These are phyloP conservation scores for Podaxis sp. DNA, from an alignment of 768 basidiomycete genomes.

Conservation along the genomic window DNA sequence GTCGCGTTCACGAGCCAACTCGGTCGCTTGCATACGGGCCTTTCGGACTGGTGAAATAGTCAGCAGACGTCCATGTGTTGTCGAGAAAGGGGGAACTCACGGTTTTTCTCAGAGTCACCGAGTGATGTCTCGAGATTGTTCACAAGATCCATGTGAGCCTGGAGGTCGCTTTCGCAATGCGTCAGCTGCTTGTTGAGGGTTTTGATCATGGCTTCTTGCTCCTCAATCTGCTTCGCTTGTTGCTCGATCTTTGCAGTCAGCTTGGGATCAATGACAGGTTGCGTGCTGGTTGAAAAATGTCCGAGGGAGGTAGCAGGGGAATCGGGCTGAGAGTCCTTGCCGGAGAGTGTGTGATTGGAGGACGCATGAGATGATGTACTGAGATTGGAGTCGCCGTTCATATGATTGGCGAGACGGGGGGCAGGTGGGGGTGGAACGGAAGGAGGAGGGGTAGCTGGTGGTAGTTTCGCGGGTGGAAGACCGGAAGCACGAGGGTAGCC, in stretches of 20 bases:
- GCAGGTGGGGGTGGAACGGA: conserved; percentile 82
- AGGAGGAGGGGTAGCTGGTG: conserved; percentile 86
- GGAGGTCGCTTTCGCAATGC: conserved; percentile 90
- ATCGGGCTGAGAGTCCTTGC: conserved; percentile 65
- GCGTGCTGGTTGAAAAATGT: conserved; percentile 39
- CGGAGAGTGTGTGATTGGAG: conserved; percentile 33
- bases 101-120: conserved; percentile 89
- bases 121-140: conserved; percentile 79
- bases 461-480: conserved; percentile 69
- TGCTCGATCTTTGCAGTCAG: conserved; percentile 57
- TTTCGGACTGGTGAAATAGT: conserved; percentile 64
- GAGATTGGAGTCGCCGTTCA: conserved; percentile 45
- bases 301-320: conserved; percentile 62
- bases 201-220: conserved; percentile 89
- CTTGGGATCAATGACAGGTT: conserved; percentile 50
- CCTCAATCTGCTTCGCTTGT: conserved; percentile 70
- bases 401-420: conserved; percentile 40
- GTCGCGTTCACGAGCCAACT: conserved; percentile 84
- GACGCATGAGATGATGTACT: conserved; percentile 64
- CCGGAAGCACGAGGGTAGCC: conserved; percentile 56
- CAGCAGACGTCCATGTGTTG: conserved; percentile 1
- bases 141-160: conserved; percentile 89
- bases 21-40: conserved; percentile 90
- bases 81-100: conserved; percentile 43
- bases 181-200: conserved; percentile 89